phyloP scores from a whole-genome alignment of 1,284 basidiomycete species.

The Ustilago cynodontis region DNA sequence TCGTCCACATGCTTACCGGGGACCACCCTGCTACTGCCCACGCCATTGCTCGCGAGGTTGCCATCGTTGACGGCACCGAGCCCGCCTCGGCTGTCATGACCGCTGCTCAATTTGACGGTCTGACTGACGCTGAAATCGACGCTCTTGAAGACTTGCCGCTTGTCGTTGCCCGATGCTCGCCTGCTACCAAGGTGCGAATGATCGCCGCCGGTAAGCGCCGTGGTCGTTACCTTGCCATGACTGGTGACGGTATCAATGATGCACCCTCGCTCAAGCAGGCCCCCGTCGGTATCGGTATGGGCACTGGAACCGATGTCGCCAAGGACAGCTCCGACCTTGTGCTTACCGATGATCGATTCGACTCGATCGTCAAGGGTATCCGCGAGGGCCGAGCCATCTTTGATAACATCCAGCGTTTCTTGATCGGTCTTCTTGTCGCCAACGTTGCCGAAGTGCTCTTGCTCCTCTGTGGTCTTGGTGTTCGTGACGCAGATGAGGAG shows the following conservation, averaged over 20 bases:
- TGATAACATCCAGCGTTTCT: constrained; percentile 65
- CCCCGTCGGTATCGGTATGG: constrained; percentile 76
- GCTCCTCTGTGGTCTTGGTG: constrained; percentile 61
- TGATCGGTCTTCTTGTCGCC: constrained; percentile 61
- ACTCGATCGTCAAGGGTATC: constrained; percentile 62
- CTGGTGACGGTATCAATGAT: constrained; percentile 75
- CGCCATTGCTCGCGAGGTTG: constrained; percentile 61
- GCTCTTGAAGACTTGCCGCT: constrained; percentile 54
- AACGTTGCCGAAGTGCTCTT: constrained; percentile 65
- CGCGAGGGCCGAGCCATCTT: constrained; percentile 63
- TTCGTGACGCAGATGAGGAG: constrained; percentile 57
- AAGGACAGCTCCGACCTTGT: constrained; percentile 72
- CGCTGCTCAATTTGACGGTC: constrained; percentile 57
- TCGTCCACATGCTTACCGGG: constrained; percentile 64
- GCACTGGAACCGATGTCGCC: constrained; percentile 79
- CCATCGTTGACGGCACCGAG: constrained; percentile 58
- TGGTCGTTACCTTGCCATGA: constrained; percentile 55
- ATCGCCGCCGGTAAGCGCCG: constrained; percentile 58
- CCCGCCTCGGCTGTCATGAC: constrained; percentile 54
- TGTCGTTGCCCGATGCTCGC: constrained; percentile 64
- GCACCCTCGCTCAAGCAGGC: constrained; percentile 75
- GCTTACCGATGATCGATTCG: constrained; percentile 64
- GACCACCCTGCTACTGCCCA: constrained; percentile 63
- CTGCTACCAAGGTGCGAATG: constrained; percentile 65
- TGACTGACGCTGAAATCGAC: constrained; percentile 60